Conservation (phyloP, 73 alveolate species). For the Blepharisma japonicum region DNA sequence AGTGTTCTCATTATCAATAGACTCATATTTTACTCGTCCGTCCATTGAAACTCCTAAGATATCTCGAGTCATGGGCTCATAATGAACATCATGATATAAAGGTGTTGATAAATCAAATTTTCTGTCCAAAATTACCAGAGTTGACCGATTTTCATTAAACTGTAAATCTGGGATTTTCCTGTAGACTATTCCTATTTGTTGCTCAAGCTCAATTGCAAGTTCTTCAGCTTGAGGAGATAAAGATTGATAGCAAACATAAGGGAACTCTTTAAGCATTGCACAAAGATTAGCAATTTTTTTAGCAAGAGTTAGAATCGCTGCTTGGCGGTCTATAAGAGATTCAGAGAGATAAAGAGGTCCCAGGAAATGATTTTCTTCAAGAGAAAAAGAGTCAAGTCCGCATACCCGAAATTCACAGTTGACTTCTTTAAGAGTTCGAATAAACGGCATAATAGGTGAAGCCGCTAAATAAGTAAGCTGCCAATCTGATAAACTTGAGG, state of each 20-base stretch:
- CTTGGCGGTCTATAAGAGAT: neutral
- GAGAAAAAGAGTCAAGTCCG: slow-evolving; percentile 16
- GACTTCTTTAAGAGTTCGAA: slow-evolving; percentile 7
- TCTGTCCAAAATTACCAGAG: slow-evolving; percentile 4
- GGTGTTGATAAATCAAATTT: slow-evolving; percentile 10
- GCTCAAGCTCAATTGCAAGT: slow-evolving; percentile 14
- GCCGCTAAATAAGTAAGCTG: neutral
- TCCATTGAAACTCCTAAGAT: neutral
- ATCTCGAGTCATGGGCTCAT: neutral
- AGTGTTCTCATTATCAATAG: slow-evolving; percentile 6
- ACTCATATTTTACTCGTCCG: neutral
- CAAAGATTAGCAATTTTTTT: neutral
- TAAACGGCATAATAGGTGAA: neutral
- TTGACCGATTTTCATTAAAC: neutral
- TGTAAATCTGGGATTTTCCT: neutral
- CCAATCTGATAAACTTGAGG: slow-evolving; percentile 17
- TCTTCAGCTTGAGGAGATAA: neutral
- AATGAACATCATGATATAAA: slow-evolving; percentile 18
- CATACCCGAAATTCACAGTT: neutral
- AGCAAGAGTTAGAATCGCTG: neutral
- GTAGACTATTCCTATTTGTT: neutral
- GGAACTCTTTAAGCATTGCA: slow-evolving; percentile 14
- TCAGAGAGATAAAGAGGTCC: slow-evolving; percentile 9
- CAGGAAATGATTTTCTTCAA: neutral
- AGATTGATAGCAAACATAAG: slow-evolving; percentile 26